Conservation (phyloP, 305 asterid genomes). For the Rubia balearica region DNA sequence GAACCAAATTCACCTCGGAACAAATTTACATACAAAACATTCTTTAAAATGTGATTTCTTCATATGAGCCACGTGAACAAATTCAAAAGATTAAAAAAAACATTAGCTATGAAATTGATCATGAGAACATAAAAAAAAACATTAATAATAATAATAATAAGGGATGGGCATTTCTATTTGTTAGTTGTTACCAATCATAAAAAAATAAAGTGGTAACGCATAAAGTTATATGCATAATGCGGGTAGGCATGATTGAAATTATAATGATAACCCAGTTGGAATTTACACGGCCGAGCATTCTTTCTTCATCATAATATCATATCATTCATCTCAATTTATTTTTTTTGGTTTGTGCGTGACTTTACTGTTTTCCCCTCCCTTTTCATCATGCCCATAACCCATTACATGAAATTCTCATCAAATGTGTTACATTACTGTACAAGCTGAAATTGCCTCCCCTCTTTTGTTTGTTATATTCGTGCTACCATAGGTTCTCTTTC, state of each 20-base stretch:
- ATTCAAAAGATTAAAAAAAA: constrained; percentile 16
- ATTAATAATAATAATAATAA: neutral
- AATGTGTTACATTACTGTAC: too few species aligned
- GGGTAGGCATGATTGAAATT: constrained; percentile 48
- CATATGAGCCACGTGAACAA: too few species aligned
- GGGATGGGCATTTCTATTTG: neutral
- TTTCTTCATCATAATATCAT: constrained; percentile 16
- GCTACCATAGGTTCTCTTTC: too few species aligned
- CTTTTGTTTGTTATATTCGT: too few species aligned
- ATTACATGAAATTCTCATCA: too few species aligned
- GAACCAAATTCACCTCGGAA: too few species aligned
- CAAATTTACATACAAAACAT: too few species aligned
- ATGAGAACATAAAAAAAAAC: constrained; percentile 9
- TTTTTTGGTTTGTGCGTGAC: constrained; percentile 20
- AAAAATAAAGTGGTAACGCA: constrained; percentile 13
- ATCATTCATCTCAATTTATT: neutral
- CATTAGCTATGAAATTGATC: constrained; percentile 37
- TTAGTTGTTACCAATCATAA: constrained; percentile 21
- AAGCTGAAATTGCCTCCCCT: too few species aligned
- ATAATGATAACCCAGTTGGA: constrained; percentile 19
- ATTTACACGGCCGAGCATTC: constrained; percentile 20
- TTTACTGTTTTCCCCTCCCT: constrained; percentile 11
- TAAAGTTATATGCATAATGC: constrained; percentile 30
- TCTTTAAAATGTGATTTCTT: too few species aligned
- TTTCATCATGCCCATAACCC: neutral